A percentile compares a stretch with the other conserved stretches of the same genome.
Conservation (phyloP, 768 basidiomycete genomes). For the Amanita polypyramis region DNA sequence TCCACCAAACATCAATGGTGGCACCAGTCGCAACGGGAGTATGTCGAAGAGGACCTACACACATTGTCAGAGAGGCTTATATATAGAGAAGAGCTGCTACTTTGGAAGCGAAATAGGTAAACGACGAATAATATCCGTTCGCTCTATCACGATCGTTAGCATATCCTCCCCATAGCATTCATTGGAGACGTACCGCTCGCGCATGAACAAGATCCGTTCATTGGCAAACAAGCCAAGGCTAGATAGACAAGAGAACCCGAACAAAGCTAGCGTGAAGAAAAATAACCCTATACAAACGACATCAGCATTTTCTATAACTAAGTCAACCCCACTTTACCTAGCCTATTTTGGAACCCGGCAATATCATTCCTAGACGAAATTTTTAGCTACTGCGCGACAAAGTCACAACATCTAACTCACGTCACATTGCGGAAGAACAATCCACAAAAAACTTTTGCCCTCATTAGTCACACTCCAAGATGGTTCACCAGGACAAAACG, state of each 20-base stretch:
- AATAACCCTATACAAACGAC: slow-evolving; percentile 54
- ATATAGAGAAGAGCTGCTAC: slow-evolving; percentile 20
- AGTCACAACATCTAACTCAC: slow-evolving; percentile 24
- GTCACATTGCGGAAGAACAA: slow-evolving; percentile 85
- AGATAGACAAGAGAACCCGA: slow-evolving; percentile 94
- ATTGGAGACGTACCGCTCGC: slow-evolving; percentile 63
- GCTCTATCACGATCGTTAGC: slow-evolving; percentile 38
- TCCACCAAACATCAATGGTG: slow-evolving; percentile 90
- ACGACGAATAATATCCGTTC: slow-evolving; percentile 95
- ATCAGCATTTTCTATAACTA: neutral
- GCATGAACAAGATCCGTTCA: slow-evolving; percentile 93
- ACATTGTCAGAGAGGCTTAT: neutral
- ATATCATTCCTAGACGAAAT: slow-evolving; percentile 63
- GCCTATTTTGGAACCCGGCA: slow-evolving; percentile 91
- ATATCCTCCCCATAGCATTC: neutral
- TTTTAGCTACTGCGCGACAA: neutral
- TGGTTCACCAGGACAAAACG: slow-evolving; percentile 20
- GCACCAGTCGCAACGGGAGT: slow-evolving; percentile 86
- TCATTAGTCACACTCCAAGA: slow-evolving; percentile 1
- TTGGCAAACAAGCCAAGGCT: slow-evolving; percentile 91
- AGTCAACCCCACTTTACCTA: slow-evolving; percentile 33
- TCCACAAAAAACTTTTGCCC: slow-evolving; percentile 72
- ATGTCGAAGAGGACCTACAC: slow-evolving; percentile 88
- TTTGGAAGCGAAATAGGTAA: slow-evolving; percentile 96
- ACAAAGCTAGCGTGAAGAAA: slow-evolving; percentile 95